Base-by-base conservation (phyloP, 2,329 filamentous ascomycete species). In the Geosmithia putterillii region DNA sequence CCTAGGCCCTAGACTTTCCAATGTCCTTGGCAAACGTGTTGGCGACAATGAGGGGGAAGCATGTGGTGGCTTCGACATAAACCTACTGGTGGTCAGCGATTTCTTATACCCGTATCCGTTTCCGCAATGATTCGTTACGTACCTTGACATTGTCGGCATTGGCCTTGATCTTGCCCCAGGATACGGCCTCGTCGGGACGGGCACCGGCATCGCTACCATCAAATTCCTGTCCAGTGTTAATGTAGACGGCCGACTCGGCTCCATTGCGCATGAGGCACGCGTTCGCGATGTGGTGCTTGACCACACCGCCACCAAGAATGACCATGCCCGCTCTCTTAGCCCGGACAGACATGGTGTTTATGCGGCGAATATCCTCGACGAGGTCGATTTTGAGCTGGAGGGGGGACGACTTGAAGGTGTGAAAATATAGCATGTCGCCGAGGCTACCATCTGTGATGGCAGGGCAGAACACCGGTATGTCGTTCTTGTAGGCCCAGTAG, bases 231-330 rank as follows among this genome's bases (percentile, higher is more conserved):
- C 80, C 92, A 1, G 92, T 98, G 63, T 98, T 98, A 62, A 98
- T 87, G 60, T 95, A 98, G 2, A 98, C 92, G 2, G 92, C 92
- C 48, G 86, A 90, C 62, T 98, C 92, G 15, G 92, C 92, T 2
- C 92, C 92, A 55, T 98, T 98, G 41, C 92, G 79, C 92, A 98
- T 96, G 54, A 98, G 63, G 54, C 88, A 95, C 2, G 92, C 92
- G 60, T 98, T 98, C 42, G 92, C 89, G 57, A 98, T 96, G 61
- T 98, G 92, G 57, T 98, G 92, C 68, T 98, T 98, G 54, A 98
- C 76, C n/a, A 98, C 69, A 1, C 92, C 92, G 7, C 92, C 92
- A 0, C 92, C 92, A 0, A 98, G 70, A 44, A 98, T 86, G 52
- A 98, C 89, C 83, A 96, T 96, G 42, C 92, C 92, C 0, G 86